phyloP scores from a whole-genome alignment of 2,329 filamentous ascomycete genomes.

The Penicillium janthinellum region DNA sequence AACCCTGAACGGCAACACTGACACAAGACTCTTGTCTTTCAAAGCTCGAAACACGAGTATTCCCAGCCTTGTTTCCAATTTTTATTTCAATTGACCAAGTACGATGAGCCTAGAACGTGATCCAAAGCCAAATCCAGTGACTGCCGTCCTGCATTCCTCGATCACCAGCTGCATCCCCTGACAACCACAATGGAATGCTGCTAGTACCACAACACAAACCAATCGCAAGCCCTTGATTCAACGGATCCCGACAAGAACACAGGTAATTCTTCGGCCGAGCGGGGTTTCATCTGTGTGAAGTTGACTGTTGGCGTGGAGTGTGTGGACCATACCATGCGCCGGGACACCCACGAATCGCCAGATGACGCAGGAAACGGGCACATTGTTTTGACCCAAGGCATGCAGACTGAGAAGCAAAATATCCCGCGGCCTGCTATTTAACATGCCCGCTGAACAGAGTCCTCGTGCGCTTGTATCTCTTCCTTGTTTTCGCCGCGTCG shows the following conservation, averaged over 20 bases:
- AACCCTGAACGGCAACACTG: neutral
- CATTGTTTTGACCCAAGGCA: conserved; percentile 22
- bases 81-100: neutral
- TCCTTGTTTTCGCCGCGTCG: neutral
- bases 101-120: conserved; percentile 9
- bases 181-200: conserved; percentile 29
- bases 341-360: conserved; percentile 8
- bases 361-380: conserved; percentile 11
- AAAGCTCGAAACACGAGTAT: no score
- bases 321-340: conserved; percentile 23
- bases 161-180: conserved; percentile 18
- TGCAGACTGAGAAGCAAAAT: conserved; percentile 15
- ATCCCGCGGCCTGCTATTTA: conserved; percentile 21
- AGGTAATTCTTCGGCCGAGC: neutral
- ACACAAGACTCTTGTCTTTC: no score
- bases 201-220: neutral
- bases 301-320: conserved; percentile 14
- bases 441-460: neutral
- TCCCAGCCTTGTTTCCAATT: no score
- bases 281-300: neutral
- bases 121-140: neutral
- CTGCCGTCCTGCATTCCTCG: conserved; percentile 21
- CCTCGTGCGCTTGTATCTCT: neutral
- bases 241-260: neutral
- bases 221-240: conserved; percentile 8